Conservation (phyloP, 305 asterid genomes). For the Salvia sclarea region DNA sequence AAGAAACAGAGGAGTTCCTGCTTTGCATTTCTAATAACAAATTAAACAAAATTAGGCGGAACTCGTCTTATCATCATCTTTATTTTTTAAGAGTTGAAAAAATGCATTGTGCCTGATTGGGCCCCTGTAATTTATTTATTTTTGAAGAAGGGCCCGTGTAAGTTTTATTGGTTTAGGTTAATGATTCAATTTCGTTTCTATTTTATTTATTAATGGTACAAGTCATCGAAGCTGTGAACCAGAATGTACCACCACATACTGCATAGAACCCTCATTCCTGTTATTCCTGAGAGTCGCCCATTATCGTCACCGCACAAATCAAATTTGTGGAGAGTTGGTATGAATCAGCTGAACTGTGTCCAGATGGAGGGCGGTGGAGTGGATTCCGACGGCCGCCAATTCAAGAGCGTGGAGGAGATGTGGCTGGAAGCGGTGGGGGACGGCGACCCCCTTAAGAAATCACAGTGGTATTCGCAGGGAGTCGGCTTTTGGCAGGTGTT, state of each 20-base stretch:
- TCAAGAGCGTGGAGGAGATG: conserved; percentile 85
- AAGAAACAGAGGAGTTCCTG: conserved; percentile 33
- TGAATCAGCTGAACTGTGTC: conserved; percentile 25
- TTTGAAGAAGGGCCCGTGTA: not conserved
- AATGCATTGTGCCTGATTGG: not conserved
- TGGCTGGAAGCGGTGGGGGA: conserved; percentile 92
- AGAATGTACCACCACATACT: conserved; percentile 34
- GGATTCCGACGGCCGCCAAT: conserved; percentile 82
- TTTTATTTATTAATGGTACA: conserved; percentile 15
- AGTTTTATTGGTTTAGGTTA: not conserved
- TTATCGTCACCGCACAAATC: conserved; percentile 10
- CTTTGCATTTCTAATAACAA: conserved; percentile 42
- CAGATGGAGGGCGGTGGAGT: conserved; percentile 64
- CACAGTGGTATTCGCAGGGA: conserved; percentile 83
- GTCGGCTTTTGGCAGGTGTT: conserved; percentile 82
- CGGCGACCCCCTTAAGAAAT: conserved; percentile 65
- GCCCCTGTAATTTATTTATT: too few relatives aligned
- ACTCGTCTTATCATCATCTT: not conserved
- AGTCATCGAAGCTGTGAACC: not conserved
- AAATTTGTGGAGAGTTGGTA: conserved; percentile 13
- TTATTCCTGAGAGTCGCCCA: conserved; percentile 1
- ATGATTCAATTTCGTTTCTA: not conserved
- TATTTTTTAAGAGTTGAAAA: not conserved
- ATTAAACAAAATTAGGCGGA: not conserved
- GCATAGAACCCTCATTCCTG: conserved; percentile 31